These are phyloP conservation scores for Linanthus parryae DNA, from an alignment of 148 eudicot species.

Conservation along the genomic window DNA sequence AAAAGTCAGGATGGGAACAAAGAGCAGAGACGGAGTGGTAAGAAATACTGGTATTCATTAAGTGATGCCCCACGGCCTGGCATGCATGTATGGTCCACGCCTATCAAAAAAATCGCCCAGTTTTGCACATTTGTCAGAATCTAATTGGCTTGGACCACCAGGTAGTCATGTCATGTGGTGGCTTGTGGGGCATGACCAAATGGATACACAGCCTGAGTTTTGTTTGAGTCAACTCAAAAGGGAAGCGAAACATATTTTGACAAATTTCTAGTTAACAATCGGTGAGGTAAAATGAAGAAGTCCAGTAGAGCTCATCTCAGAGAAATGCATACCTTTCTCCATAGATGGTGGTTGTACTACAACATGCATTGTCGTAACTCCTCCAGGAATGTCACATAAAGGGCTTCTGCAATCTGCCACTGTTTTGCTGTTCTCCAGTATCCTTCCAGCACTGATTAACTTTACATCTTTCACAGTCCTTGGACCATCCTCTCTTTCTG, in stretches of 20 bases:
- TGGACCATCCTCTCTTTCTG: slow-evolving; percentile 58
- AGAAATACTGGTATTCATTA: too few relatives aligned
- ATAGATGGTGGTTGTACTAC: slow-evolving; percentile 47
- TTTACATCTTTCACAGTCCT: slow-evolving; percentile 52
- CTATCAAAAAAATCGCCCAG: too few relatives aligned
- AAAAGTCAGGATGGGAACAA: too few relatives aligned
- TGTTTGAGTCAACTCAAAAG: neutral
- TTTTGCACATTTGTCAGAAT: too few relatives aligned
- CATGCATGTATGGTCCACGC: too few relatives aligned
- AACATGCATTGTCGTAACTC: slow-evolving; percentile 61
- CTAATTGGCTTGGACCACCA: too few relatives aligned
- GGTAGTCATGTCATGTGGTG: too few relatives aligned
- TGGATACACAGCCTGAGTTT: neutral
- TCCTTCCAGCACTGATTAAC: slow-evolving; percentile 54
- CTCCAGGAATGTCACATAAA: slow-evolving; percentile 50
- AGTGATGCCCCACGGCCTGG: too few relatives aligned
- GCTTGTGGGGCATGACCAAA: neutral
- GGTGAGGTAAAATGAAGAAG: neutral
- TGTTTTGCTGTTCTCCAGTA: slow-evolving; percentile 55
- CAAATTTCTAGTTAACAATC: neutral
- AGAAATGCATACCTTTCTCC: slow-evolving; percentile 35
- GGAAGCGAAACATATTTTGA: neutral
- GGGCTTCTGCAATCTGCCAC: slow-evolving; percentile 54
- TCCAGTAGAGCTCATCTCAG: neutral
- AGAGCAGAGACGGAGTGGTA: too few relatives aligned